Conservation (phyloP, 2,329 filamentous ascomycete genomes). For the Plectosphaerella cucumerina region DNA sequence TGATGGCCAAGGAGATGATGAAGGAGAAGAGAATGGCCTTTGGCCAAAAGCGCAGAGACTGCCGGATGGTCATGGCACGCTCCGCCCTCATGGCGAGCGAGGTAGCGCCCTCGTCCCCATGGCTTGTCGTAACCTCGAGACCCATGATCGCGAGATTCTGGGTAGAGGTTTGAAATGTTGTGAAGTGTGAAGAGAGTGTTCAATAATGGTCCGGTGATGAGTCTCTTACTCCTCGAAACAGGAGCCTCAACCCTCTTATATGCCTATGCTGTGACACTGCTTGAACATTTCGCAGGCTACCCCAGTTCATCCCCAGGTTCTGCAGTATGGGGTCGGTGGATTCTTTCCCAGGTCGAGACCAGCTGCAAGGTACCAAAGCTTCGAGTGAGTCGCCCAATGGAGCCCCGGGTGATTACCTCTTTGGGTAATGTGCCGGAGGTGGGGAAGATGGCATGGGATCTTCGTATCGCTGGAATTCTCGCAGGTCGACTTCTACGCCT, state of each 20-base stretch:
- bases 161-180: too few species aligned
- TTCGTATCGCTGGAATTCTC: neutral
- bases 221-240: too few species aligned
- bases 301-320: neutral
- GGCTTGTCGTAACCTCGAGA: too few species aligned
- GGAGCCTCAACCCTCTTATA: neutral
- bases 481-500: neutral
- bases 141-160: too few species aligned
- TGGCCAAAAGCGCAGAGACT: constrained; percentile 16
- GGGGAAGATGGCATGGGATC: neutral
- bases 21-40: constrained; percentile 15
- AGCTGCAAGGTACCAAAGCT: neutral
- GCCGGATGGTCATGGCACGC: constrained; percentile 15
- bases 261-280: neutral
- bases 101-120: too few species aligned
- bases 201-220: too few species aligned
- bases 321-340: neutral
- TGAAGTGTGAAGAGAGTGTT: too few species aligned
- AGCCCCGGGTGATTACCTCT: neutral
- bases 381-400: neutral
- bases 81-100: too few species aligned
- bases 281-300: neutral
- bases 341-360: neutral
- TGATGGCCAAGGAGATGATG: constrained; percentile 18
- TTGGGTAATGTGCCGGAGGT: neutral